A percentile compares a stretch with the other conserved stretches of the same genome.
phyloP scores from a whole-genome alignment of 2,329 filamentous ascomycete genomes.

The Macrophomina tecta region DNA sequence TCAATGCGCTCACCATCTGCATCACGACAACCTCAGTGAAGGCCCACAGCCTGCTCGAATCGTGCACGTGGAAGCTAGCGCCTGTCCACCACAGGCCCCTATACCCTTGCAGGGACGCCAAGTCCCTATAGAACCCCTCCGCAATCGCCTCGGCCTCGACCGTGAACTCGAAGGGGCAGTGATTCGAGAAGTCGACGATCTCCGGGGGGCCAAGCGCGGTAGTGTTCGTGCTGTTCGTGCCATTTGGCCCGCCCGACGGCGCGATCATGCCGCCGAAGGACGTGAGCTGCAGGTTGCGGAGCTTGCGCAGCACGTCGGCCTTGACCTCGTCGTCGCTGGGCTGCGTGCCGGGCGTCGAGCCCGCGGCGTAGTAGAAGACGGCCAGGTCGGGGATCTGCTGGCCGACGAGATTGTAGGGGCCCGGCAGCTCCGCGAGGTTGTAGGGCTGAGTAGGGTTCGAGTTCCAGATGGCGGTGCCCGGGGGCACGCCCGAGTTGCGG shows the following conservation, averaged over 20 bases:
- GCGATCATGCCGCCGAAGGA: constrained; percentile 1
- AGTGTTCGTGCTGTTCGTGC: background rate
- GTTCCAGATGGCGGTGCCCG: background rate
- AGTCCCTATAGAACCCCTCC: constrained; percentile 36
- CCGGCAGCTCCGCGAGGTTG: background rate
- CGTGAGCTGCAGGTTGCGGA: background rate
- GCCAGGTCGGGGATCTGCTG: background rate
- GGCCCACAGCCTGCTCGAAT: constrained; percentile 40
- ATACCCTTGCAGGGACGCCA: constrained; percentile 36
- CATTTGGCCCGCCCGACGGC: background rate
- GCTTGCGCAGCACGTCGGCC: background rate
- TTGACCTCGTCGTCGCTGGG: background rate
- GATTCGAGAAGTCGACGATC: constrained; percentile 33
- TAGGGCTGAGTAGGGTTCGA: background rate
- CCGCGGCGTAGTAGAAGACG: background rate
- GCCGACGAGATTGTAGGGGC: background rate
- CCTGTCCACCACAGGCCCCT: constrained; percentile 39
- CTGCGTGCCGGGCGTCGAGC: background rate
- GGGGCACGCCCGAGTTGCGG: background rate
- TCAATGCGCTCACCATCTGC: constrained; percentile 10
- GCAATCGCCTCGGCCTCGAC: constrained; percentile 34
- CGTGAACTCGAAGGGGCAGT: constrained; percentile 37
- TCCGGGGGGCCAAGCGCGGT: background rate
- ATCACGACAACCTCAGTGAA: constrained; percentile 34
- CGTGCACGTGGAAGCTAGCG: constrained; percentile 38